Evolutionary conservation across 306 rosid genomes (phyloP).

Genomic region (Spatholobus suberectus): DNA sequence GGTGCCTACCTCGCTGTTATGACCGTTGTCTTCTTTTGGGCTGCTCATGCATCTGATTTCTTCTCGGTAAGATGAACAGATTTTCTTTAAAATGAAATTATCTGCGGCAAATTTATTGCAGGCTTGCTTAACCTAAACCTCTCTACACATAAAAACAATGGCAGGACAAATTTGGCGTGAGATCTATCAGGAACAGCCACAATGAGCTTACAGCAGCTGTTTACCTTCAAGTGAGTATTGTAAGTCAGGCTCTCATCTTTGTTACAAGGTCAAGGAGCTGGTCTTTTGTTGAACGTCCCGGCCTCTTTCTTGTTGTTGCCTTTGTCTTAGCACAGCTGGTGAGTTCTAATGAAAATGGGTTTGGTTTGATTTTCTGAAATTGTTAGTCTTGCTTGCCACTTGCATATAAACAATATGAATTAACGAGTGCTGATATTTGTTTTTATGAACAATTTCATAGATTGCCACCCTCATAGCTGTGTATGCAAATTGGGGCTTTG

Average conservation of each 20-base stretch:
- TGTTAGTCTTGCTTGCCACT: too few relatives aligned
- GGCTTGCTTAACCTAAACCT: too few relatives aligned
- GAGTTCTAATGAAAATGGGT: conserved; percentile 15
- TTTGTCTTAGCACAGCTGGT: conserved; percentile 80
- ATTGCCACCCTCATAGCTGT: conserved; percentile 81
- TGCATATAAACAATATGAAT: too few relatives aligned
- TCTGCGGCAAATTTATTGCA: too few relatives aligned
- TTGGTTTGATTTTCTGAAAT: background rate
- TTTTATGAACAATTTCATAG: conserved; percentile 34
- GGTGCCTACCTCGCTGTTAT: conserved; percentile 87
- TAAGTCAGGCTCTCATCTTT: conserved; percentile 94
- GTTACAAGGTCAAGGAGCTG: conserved; percentile 88
- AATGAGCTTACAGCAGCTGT: conserved; percentile 81
- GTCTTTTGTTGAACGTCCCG: conserved; percentile 90
- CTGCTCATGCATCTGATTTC: conserved; percentile 63
- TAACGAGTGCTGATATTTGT: background rate
- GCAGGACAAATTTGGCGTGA: conserved; percentile 79
- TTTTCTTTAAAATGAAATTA: background rate
- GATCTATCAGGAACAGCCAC: conserved; percentile 48
- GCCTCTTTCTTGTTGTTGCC: conserved; percentile 62
- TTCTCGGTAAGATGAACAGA: conserved; percentile 58
- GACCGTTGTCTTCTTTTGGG: conserved; percentile 93
- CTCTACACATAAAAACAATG: too few relatives aligned
- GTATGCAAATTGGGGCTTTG: conserved; percentile 81
- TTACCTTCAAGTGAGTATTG: conserved; percentile 90